These are phyloP conservation scores for Microthyrium microscopicum DNA, from an alignment of 2,329 filamentous ascomycete genomes.

Conservation along the genomic window DNA sequence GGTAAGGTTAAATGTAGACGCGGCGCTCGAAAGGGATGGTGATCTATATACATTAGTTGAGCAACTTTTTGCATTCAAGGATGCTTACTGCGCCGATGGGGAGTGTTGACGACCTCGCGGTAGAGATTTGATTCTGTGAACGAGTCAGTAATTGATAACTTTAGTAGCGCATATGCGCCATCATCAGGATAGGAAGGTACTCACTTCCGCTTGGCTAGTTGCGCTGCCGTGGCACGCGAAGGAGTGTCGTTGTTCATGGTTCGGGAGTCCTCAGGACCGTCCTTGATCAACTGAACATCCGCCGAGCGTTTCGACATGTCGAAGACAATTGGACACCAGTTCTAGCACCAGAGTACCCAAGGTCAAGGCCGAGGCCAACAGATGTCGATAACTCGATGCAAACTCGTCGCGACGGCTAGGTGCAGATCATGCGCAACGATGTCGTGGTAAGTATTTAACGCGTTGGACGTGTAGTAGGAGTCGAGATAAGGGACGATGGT, in stretches of 20 bases:
- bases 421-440: background rate
- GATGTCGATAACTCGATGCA: background rate
- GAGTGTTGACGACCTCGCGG: too few species aligned
- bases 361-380: background rate
- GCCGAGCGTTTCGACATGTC: conserved; percentile 6
- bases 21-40: too few species aligned
- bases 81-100: too few species aligned
- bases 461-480: background rate
- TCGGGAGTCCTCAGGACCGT: conserved; percentile 2
- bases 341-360: background rate
- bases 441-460: background rate
- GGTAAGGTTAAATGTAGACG: too few species aligned
- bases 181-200: conserved; percentile 1
- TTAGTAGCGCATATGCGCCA: too few species aligned
- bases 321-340: background rate
- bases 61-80: too few species aligned
- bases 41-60: too few species aligned
- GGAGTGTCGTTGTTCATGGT: conserved; percentile 1
- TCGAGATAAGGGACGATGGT: background rate
- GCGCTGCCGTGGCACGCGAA: conserved; percentile 7
- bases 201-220: conserved; percentile 7
- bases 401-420: conserved; percentile 2
- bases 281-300: conserved; percentile 5
- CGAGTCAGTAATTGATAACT: too few species aligned
- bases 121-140: too few species aligned